Evolutionary conservation across 495 filamentous ascomycete species (phyloP), one percentile per base, ranked within the genome.

Genomic region (Aspergillus steynii): DNA sequence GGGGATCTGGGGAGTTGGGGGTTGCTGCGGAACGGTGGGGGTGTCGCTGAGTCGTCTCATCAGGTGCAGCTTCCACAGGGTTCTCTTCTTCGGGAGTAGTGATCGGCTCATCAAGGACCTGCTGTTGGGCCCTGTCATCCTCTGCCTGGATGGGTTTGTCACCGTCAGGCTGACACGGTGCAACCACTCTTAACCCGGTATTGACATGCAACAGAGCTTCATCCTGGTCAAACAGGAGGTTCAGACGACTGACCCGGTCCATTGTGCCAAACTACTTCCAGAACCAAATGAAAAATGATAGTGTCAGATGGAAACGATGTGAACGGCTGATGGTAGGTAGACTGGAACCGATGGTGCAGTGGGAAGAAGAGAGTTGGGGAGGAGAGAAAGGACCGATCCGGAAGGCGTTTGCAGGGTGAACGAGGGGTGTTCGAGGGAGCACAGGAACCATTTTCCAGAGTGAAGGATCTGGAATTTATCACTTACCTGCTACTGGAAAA

Each of bases 181-280:
- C 25, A 31, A 37, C 14, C 3, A 28, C 15, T 29, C 54, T 53
- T 34, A 73, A 50, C 31, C 55, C 31, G 47, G 74, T 68, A 50
- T 74, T 56, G 20, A 67, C 50, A 14, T 66, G 28, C 7, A 71
- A 49, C 12, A 73, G 50, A 4, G 45, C 26, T 50, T 61, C 53
- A 48, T 74, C 65, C 8, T 68, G 53, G 4, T 52, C 50, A 29
- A 74, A 73, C 0, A 77, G 67, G 29, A 72, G 29, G 32, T 62
- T 56, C 20, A 76, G 61, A 59, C 73, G 70, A 10, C 69, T 59
- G 14, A 14, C 29, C 29, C 55, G 54, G 12, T 62, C 63, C 74
- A 74, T 75, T 32, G 15, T 63, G 37, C 0, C 3, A 14, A 15
- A 1, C 1, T 42, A 12, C 37, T 42, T 42, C 34, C 9, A 2